Evolutionary conservation across 2,329 filamentous ascomycete genomes (phyloP).

Genomic region (Endocalyx cinctus): DNA sequence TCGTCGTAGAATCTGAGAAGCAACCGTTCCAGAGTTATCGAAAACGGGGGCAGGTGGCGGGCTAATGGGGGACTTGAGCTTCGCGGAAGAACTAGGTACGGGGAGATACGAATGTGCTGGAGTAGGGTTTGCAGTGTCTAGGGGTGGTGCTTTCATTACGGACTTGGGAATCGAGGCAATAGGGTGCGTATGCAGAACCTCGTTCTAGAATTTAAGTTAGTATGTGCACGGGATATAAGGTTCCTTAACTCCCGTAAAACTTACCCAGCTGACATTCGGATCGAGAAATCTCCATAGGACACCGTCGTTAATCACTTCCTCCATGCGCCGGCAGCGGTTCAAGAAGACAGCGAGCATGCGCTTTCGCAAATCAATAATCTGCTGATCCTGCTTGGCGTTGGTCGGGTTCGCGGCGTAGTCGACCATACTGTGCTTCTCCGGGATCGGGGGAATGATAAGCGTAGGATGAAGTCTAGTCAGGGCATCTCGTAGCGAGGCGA

Average conservation of each 20-base stretch:
- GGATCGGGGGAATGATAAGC: constrained; percentile 91
- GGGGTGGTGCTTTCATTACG: constrained; percentile 87
- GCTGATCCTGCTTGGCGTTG: constrained; percentile 93
- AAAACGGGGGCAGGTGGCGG: constrained; percentile 29
- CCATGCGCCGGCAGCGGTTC: constrained; percentile 90
- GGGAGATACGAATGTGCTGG: constrained; percentile 84
- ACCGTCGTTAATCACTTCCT: constrained; percentile 83
- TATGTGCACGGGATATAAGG: too few relatives aligned
- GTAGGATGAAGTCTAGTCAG: constrained; percentile 91
- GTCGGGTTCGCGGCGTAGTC: constrained; percentile 98
- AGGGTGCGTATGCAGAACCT: constrained; percentile 90
- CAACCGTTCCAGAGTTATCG: constrained; percentile 31
- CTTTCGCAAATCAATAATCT: constrained; percentile 94
- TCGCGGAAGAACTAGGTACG: constrained; percentile 78
- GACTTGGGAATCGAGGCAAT: constrained; percentile 90
- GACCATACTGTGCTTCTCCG: constrained; percentile 97
- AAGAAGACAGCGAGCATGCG: constrained; percentile 95
- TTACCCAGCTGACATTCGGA: constrained; percentile 96
- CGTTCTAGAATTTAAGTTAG: constrained; percentile 56
- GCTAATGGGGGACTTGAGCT: constrained; percentile 60
- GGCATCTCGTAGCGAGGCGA: constrained; percentile 83
- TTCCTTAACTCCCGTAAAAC: too few relatives aligned
- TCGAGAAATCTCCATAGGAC: constrained; percentile 98
- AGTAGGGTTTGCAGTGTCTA: constrained; percentile 89
- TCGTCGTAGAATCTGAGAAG: constrained; percentile 63